Evolutionary conservation across 768 basidiomycete genomes (phyloP), one percentile per base, ranked within the genome.

Genomic region (Exidia glandulosa): DNA sequence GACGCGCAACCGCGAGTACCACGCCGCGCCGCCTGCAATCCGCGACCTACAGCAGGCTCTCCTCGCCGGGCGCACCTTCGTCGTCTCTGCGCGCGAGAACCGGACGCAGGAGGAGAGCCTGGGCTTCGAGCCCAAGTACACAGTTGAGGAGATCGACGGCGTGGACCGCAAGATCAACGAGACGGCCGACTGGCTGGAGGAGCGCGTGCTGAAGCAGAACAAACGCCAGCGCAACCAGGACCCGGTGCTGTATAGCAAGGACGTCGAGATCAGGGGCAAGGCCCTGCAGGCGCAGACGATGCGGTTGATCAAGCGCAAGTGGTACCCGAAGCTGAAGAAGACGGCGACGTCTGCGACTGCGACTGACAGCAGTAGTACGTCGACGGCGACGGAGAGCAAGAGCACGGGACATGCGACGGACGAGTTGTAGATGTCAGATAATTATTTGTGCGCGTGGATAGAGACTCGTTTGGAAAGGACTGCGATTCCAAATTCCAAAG

Each of bases 21-120:
- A 88, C 63, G 84, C 84, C 31, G 93, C 96, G 73, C 88, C 90
- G 2, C 80, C 83, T 63, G 84, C 86, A 1, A 77, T 98, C 59
- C 88, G 92, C 84, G 88, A 92, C 84, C 74, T 99, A 83, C 89
- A 86, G 79, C 72, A 88, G 83, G 61, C 85, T 79, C 69, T 77
- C 65, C 64, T 67, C 31, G 65, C 71, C 10, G 70, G 72, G 6
- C 66, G 73, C 16, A 71, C 89, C n/a, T 99, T 98, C 86, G 79
- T 96, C 31, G 73, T 78, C 1, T 88, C 92, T 58, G 94, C 94
- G 27, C 77, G 78, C 5, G 69, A 77, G 60, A 94, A 95, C 71
- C 73, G 88, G 48, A 90, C 90, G 2, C 72, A 74, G 2, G 88
- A 89, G 64, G 73, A 77, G 14, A 77, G 78, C 10, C 78, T 76